Conservation (phyloP, 1,284 basidiomycete species). For the Golubevia sp. region DNA sequence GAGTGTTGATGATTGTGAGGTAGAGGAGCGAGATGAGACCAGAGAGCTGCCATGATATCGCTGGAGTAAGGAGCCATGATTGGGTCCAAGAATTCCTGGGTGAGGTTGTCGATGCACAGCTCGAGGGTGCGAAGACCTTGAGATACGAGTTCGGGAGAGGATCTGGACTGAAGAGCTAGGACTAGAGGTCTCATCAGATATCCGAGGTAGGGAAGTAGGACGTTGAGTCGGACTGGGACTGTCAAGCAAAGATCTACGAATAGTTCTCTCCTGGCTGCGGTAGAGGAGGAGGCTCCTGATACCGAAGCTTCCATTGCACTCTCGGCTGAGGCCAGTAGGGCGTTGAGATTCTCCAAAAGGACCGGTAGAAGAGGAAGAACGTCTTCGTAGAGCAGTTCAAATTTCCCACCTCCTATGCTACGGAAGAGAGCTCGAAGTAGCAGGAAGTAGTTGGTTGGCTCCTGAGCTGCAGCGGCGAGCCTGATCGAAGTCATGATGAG, state of each 20-base stretch:
- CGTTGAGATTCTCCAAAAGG: constrained; percentile 91
- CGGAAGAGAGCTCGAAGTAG: constrained; percentile 93
- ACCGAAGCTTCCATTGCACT: background rate
- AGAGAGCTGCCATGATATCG: constrained; percentile 91
- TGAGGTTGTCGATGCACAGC: constrained; percentile 98
- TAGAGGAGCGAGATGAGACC: constrained; percentile 85
- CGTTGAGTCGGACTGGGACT: constrained; percentile 91
- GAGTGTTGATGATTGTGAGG: constrained; percentile 90
- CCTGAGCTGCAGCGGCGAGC: constrained; percentile 85
- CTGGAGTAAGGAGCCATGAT: constrained; percentile 78
- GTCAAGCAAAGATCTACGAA: constrained; percentile 98
- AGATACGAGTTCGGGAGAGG: constrained; percentile 79
- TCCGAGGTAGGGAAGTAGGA: constrained; percentile 90
- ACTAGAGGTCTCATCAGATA: constrained; percentile 98
- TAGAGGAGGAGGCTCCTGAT: too few species aligned
- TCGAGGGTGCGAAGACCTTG: constrained; percentile 96
- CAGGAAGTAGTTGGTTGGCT: constrained; percentile 90
- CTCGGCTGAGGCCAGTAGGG: constrained; percentile 56
- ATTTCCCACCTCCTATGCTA: constrained; percentile 95
- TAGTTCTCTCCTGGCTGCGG: constrained; percentile 39
- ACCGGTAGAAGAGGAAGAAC: constrained; percentile 94
- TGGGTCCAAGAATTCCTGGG: constrained; percentile 96
- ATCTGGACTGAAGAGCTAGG: constrained; percentile 80
- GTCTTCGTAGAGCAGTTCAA: constrained; percentile 94
- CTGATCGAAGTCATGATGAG: constrained; percentile 97